A percentile compares a stretch with the other conserved stretches of the same genome.
Conservation (phyloP, 1,284 basidiomycete genomes). For the Psilocybe mexicana region DNA sequence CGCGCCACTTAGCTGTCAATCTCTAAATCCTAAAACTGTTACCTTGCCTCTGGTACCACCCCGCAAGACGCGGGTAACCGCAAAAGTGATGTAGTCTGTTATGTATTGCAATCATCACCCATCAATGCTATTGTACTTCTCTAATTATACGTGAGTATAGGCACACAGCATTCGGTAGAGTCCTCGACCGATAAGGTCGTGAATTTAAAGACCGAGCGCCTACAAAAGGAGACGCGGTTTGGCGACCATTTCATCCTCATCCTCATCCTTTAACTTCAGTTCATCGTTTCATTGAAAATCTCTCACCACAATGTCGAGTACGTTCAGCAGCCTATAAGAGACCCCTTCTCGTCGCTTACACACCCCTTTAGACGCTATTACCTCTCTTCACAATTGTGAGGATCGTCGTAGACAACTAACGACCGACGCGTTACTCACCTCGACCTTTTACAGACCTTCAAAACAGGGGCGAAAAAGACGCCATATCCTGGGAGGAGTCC, state of each 20-base stretch:
- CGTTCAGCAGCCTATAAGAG: background rate
- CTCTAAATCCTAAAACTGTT: constrained; percentile 7
- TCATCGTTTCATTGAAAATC: background rate
- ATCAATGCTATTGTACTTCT: constrained; percentile 8
- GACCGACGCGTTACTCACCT: background rate
- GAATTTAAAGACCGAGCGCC: constrained; percentile 3
- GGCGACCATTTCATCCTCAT: background rate
- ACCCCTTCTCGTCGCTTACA: background rate
- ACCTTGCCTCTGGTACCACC: constrained; percentile 8
- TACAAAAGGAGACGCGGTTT: constrained; percentile 12
- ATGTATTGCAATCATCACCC: constrained; percentile 12
- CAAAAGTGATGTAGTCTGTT: constrained; percentile 16
- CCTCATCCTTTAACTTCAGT: background rate
- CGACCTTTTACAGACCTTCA: constrained; percentile 41
- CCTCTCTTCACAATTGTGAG: constrained; percentile 55
- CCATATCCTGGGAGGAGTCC: constrained; percentile 43
- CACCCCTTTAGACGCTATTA: constrained; percentile 28
- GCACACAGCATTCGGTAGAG: constrained; percentile 7
- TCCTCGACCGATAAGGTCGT: constrained; percentile 13
- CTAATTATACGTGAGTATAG: background rate
- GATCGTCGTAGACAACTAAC: background rate
- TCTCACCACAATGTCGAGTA: background rate
- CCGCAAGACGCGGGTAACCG: constrained; percentile 15
- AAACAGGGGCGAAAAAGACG: constrained; percentile 25
- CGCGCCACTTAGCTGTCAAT: constrained; percentile 13